phyloP scores from a whole-genome alignment of 257 asterid genomes.

The Solanum neorickii region DNA sequence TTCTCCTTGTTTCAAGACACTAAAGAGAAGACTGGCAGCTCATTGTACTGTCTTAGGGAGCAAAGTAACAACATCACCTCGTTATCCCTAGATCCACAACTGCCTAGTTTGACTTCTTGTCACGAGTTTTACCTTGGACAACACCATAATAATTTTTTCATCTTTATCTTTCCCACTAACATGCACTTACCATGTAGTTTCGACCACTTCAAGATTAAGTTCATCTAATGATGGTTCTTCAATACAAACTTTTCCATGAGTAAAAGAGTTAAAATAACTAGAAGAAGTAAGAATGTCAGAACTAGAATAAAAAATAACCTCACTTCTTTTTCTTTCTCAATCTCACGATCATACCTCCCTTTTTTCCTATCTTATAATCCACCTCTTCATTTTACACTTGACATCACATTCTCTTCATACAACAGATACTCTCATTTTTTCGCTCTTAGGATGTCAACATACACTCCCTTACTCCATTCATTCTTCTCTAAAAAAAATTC shows the following conservation, averaged over 20 bases:
- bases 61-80: neutral
- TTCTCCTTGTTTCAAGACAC: neutral
- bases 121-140: neutral
- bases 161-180: neutral
- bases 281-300: neutral
- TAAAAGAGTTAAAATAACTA: neutral
- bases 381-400: neutral
- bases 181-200: neutral
- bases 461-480: neutral
- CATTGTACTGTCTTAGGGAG: neutral
- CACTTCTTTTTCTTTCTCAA: neutral
- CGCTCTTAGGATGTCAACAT: neutral
- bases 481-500: neutral
- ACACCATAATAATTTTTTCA: neutral
- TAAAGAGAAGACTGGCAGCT: neutral
- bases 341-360: neutral
- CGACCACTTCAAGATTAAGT: neutral
- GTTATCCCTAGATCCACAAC: neutral
- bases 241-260: neutral
- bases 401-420: neutral
- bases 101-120: neutral
- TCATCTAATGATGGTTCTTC: neutral
- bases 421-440: neutral
- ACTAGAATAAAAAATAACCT: no score
- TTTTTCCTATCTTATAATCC: neutral